Percentiles rank a stretch among this genome's conserved stretches.
phyloP scores from a whole-genome alignment of 495 filamentous ascomycete genomes.

The Evernia prunastri region DNA sequence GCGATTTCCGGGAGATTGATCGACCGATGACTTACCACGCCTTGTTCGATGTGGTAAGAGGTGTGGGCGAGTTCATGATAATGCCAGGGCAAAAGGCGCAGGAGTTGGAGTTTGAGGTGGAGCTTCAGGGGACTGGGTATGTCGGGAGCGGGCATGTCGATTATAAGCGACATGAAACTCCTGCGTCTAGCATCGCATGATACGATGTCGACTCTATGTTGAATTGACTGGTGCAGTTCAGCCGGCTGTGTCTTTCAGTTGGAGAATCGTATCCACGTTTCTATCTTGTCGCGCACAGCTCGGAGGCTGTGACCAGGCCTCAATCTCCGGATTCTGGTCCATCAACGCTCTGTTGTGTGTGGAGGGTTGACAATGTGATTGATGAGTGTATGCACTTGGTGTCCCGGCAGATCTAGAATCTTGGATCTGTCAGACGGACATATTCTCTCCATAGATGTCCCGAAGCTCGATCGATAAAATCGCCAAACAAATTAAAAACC shows the following conservation, averaged over 20 bases:
- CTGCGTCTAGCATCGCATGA: neutral
- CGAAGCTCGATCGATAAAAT: too few relatives aligned
- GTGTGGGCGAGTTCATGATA: neutral
- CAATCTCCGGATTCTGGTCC: too few relatives aligned
- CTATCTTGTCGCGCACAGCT: too few relatives aligned
- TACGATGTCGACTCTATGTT: too few relatives aligned
- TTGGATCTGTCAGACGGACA: too few relatives aligned
- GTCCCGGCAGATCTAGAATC: too few relatives aligned
- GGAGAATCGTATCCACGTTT: neutral
- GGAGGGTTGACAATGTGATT: too few relatives aligned
- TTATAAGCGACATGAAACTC: neutral
- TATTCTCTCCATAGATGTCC: too few relatives aligned
- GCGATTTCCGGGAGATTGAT: constrained; percentile 9
- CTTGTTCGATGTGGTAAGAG: neutral
- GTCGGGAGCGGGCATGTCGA: neutral
- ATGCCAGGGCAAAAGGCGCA: neutral
- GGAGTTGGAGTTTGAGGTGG: constrained; percentile 7
- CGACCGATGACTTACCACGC: neutral
- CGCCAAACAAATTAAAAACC: too few relatives aligned
- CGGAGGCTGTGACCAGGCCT: too few relatives aligned
- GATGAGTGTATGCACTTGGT: too few relatives aligned
- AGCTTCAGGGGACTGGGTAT: neutral
- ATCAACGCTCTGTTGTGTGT: too few relatives aligned
- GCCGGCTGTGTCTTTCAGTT: neutral
- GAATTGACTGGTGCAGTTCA: neutral